A percentile compares a stretch with the other conserved stretches of the same genome.
These are phyloP conservation scores for Didymella sp. DNA, from an alignment of 2,329 filamentous ascomycete species.

Conservation along the genomic window DNA sequence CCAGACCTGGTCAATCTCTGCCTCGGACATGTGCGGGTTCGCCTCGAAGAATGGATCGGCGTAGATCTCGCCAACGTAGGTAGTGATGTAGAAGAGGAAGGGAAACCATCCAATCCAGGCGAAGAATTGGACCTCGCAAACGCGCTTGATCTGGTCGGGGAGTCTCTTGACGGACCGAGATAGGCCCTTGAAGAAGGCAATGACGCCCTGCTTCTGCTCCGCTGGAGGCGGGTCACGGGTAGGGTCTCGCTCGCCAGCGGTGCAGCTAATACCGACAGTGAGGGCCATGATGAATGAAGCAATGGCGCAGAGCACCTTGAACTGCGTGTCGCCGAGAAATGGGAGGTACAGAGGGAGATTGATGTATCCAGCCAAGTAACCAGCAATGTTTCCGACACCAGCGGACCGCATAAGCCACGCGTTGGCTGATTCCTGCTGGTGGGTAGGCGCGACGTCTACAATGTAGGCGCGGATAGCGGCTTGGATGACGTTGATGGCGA, in stretches of 20 bases:
- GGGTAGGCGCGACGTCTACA: slow-evolving; percentile 87
- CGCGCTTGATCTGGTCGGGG: slow-evolving; percentile 80
- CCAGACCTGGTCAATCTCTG: slow-evolving; percentile 80
- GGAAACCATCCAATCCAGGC: slow-evolving; percentile 97
- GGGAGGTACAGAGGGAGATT: slow-evolving; percentile 77
- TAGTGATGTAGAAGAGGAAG: slow-evolving; percentile 93
- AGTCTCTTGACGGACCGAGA: slow-evolving; percentile 78
- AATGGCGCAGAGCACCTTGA: slow-evolving; percentile 89
- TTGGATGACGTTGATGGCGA: slow-evolving; percentile 95
- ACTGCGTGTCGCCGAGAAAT: slow-evolving; percentile 86
- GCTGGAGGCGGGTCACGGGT: slow-evolving; percentile 69
- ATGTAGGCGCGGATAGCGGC: slow-evolving; percentile 91
- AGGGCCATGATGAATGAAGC: slow-evolving; percentile 74
- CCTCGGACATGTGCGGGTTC: slow-evolving; percentile 78
- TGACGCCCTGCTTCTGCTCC: slow-evolving; percentile 66
- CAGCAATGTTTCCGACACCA: slow-evolving; percentile 88
- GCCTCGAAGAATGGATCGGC: slow-evolving; percentile 79
- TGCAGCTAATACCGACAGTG: slow-evolving; percentile 75
- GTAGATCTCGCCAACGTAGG: slow-evolving; percentile 92
- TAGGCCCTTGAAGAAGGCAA: slow-evolving; percentile 81
- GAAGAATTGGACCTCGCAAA: slow-evolving; percentile 70
- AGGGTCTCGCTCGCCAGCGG: slow-evolving; percentile 77
- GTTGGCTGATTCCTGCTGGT: slow-evolving; percentile 93
- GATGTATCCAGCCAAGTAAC: slow-evolving; percentile 85
- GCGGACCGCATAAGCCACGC: slow-evolving; percentile 89